Percentiles rank a stretch among this genome's conserved stretches.
Conservation (phyloP, 169 alveolate genomes). For the Cryptosporidium ubiquitum region DNA sequence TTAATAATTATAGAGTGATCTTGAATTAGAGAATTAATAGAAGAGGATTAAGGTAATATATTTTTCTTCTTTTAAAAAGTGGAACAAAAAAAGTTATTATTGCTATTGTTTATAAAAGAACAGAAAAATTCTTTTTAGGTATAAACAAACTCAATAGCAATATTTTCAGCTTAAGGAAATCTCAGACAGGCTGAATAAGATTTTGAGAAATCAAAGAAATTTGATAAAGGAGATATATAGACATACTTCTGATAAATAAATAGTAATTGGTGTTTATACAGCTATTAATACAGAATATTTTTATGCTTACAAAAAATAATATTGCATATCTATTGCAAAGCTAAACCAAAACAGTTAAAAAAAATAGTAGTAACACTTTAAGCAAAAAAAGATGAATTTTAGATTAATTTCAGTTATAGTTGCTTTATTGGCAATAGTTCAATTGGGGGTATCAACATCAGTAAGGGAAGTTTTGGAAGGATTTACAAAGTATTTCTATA, state of each 20-base stretch:
- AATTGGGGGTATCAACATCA: neutral
- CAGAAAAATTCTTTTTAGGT: neutral
- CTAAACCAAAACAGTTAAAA: neutral
- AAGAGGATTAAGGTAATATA: neutral
- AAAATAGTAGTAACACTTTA: no score
- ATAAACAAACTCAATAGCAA: neutral
- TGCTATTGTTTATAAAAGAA: neutral
- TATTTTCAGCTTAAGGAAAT: neutral
- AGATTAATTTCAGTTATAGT: conserved; percentile 4
- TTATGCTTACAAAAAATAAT: neutral
- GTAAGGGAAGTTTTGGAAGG: conserved; percentile 9
- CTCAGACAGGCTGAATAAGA: neutral
- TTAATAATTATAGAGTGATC: conserved; percentile 2
- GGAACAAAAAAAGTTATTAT: neutral
- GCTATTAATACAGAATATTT: neutral
- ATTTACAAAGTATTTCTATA: conserved; percentile 44
- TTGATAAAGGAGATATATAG: neutral
- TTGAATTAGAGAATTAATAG: neutral
- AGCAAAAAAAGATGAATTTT: conserved; percentile 20
- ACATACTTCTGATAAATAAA: neutral
- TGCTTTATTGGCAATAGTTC: neutral
- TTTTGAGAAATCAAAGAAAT: neutral
- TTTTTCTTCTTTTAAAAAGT: neutral
- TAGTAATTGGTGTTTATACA: conserved; percentile 6
- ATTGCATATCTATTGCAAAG: neutral